Evolutionary conservation across 202 grass and related monocot genomes (phyloP).

Genomic region (Panicum virgatum): DNA sequence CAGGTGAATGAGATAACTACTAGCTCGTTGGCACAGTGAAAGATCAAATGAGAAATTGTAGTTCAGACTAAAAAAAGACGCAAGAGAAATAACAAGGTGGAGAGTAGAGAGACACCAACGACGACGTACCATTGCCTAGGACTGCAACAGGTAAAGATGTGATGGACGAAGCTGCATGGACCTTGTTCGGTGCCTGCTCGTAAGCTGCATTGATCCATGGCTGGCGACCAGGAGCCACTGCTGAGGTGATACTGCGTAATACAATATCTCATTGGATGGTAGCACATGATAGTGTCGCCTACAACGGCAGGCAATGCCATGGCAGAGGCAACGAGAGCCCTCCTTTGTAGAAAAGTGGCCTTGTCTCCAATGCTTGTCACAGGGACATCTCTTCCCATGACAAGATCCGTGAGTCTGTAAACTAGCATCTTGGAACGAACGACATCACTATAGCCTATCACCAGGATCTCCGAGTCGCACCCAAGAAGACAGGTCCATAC

Average conservation of each 20-base stretch:
- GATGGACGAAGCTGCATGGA: conserved; percentile 1
- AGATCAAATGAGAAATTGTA: neutral
- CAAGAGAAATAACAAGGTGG: neutral
- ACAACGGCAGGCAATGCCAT: neutral
- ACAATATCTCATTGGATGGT: neutral
- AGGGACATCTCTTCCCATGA: neutral
- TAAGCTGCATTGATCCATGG: neutral
- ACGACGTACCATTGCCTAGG: too few species aligned
- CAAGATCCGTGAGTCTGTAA: neutral
- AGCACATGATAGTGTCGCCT: neutral
- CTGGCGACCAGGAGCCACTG: neutral
- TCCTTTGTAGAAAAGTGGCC: neutral
- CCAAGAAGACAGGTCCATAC: neutral
- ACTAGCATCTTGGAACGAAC: neutral
- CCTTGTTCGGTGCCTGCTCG: neutral
- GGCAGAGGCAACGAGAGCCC: neutral
- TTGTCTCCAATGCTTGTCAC: neutral
- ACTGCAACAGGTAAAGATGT: neutral
- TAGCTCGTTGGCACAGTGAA: neutral
- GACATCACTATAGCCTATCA: neutral
- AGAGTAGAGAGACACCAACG: neutral
- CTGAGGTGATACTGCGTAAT: neutral
- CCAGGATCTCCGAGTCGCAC: neutral
- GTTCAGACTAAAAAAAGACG: too few species aligned
- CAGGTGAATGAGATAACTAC: neutral